Conservation (phyloP, 2,329 filamentous ascomycete species). For the Fusarium austroafricanum region DNA sequence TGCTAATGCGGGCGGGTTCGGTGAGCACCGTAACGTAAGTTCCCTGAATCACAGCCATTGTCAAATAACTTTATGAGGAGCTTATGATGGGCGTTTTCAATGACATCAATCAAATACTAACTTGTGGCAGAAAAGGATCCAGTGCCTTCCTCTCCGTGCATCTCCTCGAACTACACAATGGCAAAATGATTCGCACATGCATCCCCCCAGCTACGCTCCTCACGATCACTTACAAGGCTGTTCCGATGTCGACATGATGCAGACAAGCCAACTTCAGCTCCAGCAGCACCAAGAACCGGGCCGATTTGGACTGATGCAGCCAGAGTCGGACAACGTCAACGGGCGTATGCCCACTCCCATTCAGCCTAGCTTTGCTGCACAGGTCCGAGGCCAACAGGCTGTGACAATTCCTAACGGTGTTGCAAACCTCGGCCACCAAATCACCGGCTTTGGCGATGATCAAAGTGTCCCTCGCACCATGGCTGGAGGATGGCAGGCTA, state of each 20-base stretch:
- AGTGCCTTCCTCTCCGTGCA: constrained; percentile 63
- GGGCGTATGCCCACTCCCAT: constrained; percentile 70
- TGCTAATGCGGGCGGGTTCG: constrained; percentile 54
- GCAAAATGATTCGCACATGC: constrained; percentile 50
- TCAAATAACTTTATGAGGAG: no score
- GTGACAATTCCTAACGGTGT: constrained; percentile 52
- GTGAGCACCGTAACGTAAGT: constrained; percentile 63
- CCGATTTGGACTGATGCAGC: constrained; percentile 23
- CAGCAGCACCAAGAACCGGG: constrained; percentile 22
- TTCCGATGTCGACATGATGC: constrained; percentile 64
- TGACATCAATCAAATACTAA: constrained; percentile 29
- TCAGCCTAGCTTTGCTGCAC: constrained; percentile 67
- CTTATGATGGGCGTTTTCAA: not conserved
- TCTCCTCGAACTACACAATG: constrained; percentile 53
- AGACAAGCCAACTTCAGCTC: constrained; percentile 47
- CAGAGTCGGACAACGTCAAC: constrained; percentile 46
- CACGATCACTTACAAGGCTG: constrained; percentile 54
- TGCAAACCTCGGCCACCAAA: constrained; percentile 55
- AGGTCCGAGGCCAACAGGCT: constrained; percentile 65
- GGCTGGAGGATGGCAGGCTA: constrained; percentile 63
- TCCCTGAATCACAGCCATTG: not conserved
- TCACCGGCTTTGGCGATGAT: constrained; percentile 55
- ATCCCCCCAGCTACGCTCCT: constrained; percentile 55
- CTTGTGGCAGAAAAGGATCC: constrained; percentile 62
- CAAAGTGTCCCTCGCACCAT: constrained; percentile 63